phyloP scores from a whole-genome alignment of 2,329 filamentous ascomycete species.

The Zopfia rhizophila region DNA sequence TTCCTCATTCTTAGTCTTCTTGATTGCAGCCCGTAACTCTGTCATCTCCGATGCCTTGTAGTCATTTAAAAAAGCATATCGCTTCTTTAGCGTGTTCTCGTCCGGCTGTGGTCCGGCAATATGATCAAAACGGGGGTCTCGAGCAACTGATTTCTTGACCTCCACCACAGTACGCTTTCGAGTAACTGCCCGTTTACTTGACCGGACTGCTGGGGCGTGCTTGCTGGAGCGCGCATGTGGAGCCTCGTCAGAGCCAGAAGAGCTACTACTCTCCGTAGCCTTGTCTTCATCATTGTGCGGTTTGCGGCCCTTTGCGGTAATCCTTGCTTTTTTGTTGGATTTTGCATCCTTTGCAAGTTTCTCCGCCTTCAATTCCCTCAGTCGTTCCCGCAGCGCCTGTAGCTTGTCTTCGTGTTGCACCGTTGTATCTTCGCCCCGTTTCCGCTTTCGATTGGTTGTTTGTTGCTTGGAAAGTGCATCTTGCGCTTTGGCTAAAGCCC shows the following conservation, averaged over 20 bases:
- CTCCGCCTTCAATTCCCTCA: conserved; percentile 56
- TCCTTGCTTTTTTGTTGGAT: conserved; percentile 32
- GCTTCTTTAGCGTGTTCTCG: conserved; percentile 70
- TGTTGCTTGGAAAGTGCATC: conserved; percentile 65
- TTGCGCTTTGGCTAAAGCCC: conserved; percentile 88
- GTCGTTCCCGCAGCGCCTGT: conserved; percentile 55
- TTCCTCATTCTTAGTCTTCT: conserved; percentile 71
- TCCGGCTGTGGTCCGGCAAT: conserved; percentile 64
- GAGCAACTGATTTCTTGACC: conserved; percentile 66
- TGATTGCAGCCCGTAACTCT: conserved; percentile 74
- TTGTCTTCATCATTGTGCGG: conserved; percentile 27
- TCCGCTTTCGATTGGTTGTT: conserved; percentile 51
- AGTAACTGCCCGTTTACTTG: conserved; percentile 84
- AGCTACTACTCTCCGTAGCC: conserved; percentile 44
- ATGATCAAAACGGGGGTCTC: conserved; percentile 91
- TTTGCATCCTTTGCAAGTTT: conserved; percentile 42
- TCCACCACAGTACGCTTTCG: conserved; percentile 79
- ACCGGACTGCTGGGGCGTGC: conserved; percentile 85
- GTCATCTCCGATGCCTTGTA: conserved; percentile 88
- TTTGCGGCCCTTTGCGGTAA: conserved; percentile 25
- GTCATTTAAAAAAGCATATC: conserved; percentile 88
- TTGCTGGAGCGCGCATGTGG: conserved; percentile 72
- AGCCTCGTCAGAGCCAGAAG: conserved; percentile 44
- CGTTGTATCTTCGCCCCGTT: conserved; percentile 52
- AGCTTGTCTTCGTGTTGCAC: conserved; percentile 59